Base-by-base conservation (phyloP, 805 yeast species). In the Pichia cabralensis region DNA sequence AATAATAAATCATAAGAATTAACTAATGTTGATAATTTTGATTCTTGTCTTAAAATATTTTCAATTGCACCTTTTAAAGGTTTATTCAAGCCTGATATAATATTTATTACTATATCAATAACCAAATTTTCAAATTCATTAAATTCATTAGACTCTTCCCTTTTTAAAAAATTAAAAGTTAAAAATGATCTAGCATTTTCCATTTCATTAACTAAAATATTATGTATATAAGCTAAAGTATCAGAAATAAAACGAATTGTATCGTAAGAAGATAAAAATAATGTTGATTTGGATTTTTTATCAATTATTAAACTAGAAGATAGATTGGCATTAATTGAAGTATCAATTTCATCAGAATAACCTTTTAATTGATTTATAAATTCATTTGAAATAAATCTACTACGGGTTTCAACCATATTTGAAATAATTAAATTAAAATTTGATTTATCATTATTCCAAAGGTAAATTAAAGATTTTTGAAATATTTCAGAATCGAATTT, bases 191-290 rank as follows among this genome's bases (percentile, higher is more conserved):
- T 66, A 5, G 89, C 67, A 21, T 79, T 65, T 50, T 92, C 98
- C 26, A 76, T 68, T 55, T 92, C 98, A 56, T 84, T 83, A 4
- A 86, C 94, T 21, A 86, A 76, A 5, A 83, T 68, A 2, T 88
- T 73, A 52, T 92, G 96, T 2, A 86, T 68, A 62, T 81, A 82
- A 0, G 97, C 97, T 25, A 92, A 60, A 22, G 92, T 67, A 52
- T 86, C 96, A 18, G 96, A 94, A 13, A 84, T 64, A 43, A 77
- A 88, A 36, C 95, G 65, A 18, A 76, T 64, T 1, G 96, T 82
- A 52, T 89, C 95, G 52, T 80, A 80, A 0, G 82, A 78, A 8
- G 79, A 71, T 28, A 79, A 58, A 21, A 74, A 67, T 16, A 84
- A 26, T 14, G 25, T 25, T 5, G 30, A 20, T 16, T 21, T 14